Percentiles rank a stretch among this genome's conserved stretches.
phyloP scores from a whole-genome alignment of 2,329 filamentous ascomycete species.

The Aureobasidium sp. region DNA sequence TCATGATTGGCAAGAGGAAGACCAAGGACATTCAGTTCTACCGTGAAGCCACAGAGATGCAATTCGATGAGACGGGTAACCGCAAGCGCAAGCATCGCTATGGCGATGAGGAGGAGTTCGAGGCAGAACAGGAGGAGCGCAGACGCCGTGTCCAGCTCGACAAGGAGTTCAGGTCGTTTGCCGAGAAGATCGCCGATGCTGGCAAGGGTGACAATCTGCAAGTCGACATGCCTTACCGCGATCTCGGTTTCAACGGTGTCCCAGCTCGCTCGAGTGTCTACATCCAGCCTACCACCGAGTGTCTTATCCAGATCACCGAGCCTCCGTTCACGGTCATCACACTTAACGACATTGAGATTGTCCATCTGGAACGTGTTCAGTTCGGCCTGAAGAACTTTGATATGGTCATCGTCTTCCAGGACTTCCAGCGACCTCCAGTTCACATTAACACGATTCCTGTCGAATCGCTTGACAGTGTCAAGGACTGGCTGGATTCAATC shows the following conservation, averaged over 20 bases:
- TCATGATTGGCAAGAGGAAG: slow-evolving; percentile 98
- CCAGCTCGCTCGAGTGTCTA: slow-evolving; percentile 93
- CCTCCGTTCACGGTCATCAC: slow-evolving; percentile 95
- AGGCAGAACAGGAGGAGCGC: slow-evolving; percentile 95
- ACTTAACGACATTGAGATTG: slow-evolving; percentile 90
- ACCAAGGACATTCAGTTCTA: slow-evolving; percentile 99
- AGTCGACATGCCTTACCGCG: slow-evolving; percentile 93
- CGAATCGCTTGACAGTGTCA: slow-evolving; percentile 87
- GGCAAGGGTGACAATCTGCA: slow-evolving; percentile 84
- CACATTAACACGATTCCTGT: slow-evolving; percentile 99
- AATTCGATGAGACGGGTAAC: slow-evolving; percentile 98
- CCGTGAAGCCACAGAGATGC: slow-evolving; percentile 93
- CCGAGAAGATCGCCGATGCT: slow-evolving; percentile 94
- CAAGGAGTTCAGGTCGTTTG: slow-evolving; percentile 90
- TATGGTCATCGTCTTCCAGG: slow-evolving; percentile 96
- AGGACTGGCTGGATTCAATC: slow-evolving; percentile 94
- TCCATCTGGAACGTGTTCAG: slow-evolving; percentile 87
- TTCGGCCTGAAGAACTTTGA: slow-evolving; percentile 99
- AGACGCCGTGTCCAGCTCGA: slow-evolving; percentile 85
- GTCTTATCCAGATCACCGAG: slow-evolving; percentile 91
- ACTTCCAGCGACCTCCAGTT: slow-evolving; percentile 80
- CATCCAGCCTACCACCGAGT: slow-evolving; percentile 93
- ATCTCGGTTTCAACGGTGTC: slow-evolving; percentile 94
- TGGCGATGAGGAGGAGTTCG: slow-evolving; percentile 97
- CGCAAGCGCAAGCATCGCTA: slow-evolving; percentile 96